Base-by-base conservation (phyloP, 2,329 filamentous ascomycete genomes). In the Mycosphaerella sp. region DNA sequence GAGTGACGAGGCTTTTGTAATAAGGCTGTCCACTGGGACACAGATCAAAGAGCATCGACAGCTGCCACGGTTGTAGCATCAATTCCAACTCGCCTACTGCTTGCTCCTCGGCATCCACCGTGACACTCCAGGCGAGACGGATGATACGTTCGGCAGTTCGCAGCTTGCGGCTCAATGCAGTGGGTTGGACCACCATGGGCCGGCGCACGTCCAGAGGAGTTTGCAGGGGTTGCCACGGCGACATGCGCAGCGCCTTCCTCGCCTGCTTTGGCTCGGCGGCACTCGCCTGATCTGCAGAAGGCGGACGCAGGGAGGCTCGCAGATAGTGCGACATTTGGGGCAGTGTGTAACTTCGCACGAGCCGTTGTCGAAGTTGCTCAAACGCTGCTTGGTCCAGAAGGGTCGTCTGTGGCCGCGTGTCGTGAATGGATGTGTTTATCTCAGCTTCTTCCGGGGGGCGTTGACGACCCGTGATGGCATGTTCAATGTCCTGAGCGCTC, bases 71-170 rank as follows among this genome's bases (percentile, higher is more conserved):
- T 51, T 59, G 46, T 23, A 66, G 45, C 9, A 58, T 48, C 11
- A 68, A 44, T 53, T 66, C 64, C 6, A 67, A 45, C 53, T 67
- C 66, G 6, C 66, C 66, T 34, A 64, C 21, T 29, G 58, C 54
- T 45, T 62, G 59, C 36, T 61, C 60, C 36, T 68, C 66, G 6
- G 58, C 40, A 9, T 59, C 41, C 3, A 63, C 53, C 2, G 57
- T 62, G 9, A 67, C 26, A 8, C 54, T 34, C 66, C 66, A 68
- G 21, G 53, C 64, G 14, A 59, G 32, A 14, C 64, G 64, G 32
- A 68, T 36, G 44, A 68, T 66, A 36, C 64, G 63, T 10, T 64
- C 56, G 10, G 57, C 62, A 10, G 57, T 43, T 29, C 21, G 47
- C n/a, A 43, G 9, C 43, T 60, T 62, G 26, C 44, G 57, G 38